phyloP scores from a whole-genome alignment of 2,329 filamentous ascomycete genomes.

The Fusarium sp. region DNA sequence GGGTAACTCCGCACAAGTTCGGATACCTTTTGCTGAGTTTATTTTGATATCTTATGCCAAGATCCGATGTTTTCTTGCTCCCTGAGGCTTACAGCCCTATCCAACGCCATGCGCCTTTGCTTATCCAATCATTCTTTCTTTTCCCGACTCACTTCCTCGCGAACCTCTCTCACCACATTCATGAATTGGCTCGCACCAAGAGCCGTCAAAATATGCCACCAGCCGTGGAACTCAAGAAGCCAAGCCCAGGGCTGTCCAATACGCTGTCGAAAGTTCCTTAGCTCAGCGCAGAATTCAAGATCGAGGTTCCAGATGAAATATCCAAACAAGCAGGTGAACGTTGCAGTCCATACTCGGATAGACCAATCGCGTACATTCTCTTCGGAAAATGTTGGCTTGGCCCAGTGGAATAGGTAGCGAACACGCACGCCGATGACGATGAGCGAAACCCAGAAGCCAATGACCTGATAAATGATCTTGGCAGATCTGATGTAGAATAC shows the following conservation, averaged over 20 bases:
- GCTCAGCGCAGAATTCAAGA: slow-evolving; percentile 57
- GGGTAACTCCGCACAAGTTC: background rate
- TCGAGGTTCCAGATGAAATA: slow-evolving; percentile 67
- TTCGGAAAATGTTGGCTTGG: slow-evolving; percentile 41
- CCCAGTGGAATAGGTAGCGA: slow-evolving; percentile 47
- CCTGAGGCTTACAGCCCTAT: background rate
- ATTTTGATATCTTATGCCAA: background rate
- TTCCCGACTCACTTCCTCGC: slow-evolving; percentile 29
- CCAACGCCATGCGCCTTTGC: background rate
- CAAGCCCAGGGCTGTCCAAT: slow-evolving; percentile 65
- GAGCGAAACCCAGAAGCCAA: slow-evolving; percentile 48
- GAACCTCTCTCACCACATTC: slow-evolving; percentile 42
- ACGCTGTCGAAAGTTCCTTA: slow-evolving; percentile 53
- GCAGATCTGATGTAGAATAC: slow-evolving; percentile 53
- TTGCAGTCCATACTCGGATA: slow-evolving; percentile 40
- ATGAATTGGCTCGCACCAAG: slow-evolving; percentile 58
- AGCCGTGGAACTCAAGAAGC: slow-evolving; percentile 66
- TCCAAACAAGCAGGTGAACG: slow-evolving; percentile 50
- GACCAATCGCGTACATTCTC: slow-evolving; percentile 40
- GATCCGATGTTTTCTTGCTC: background rate
- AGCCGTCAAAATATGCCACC: slow-evolving; percentile 70
- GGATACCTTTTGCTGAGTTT: background rate
- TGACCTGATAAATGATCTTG: slow-evolving; percentile 54
- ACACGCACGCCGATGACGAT: slow-evolving; percentile 45
- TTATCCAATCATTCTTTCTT: slow-evolving; percentile 20